Base-by-base conservation (phyloP, 495 filamentous ascomycete species). In the Aspergillus saccharolyticus region DNA sequence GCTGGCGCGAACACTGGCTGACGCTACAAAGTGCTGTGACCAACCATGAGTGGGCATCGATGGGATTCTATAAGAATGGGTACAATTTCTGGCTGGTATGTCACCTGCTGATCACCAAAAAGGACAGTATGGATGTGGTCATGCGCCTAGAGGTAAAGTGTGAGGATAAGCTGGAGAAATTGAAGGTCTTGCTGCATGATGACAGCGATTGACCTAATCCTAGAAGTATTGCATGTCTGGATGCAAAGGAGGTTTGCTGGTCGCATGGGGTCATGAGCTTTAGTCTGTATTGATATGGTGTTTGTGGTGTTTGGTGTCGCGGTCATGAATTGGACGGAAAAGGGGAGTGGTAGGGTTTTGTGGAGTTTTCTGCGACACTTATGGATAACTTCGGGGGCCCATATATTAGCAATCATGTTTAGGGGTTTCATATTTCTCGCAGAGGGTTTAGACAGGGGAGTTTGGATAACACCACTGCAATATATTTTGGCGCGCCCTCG, bases 61-160 rank as follows among this genome's bases (percentile, higher is more conserved):
- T 78, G 73, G 75, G 75, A 16, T 77, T 78, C 53, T 76, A 71
- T 57, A 74, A 74, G 42, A 78, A 76, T 45, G 69, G 67, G 0
- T 77, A 76, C 51, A 75, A 76, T 14, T 76, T 78, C 62, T 78
- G 73, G 73, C 70, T 77, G 15, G 75, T 78, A 8, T 73, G 74
- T 20, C 70, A 74, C 22, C 59, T 78, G 3, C 67, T 78, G 2
- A 74, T 76, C 50, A 78, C 74, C n/a, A 72, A 73, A n/a, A 76
- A 77, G 53, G 69, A 76, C 55, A 72, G 72, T 20, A 69, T 78
- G 16, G 75, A 78, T 43, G 72, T 78, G 16, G 66, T 78, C 1
- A 76, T 78, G 73, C 65, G 63, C 42, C 76, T 77, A 73, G 75
- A 78, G 51, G 74, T 78, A n/a, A 69, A 71, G 49, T 78, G 75